Conservation (phyloP, 495 filamentous ascomycete species). For the Halenospora varia region DNA sequence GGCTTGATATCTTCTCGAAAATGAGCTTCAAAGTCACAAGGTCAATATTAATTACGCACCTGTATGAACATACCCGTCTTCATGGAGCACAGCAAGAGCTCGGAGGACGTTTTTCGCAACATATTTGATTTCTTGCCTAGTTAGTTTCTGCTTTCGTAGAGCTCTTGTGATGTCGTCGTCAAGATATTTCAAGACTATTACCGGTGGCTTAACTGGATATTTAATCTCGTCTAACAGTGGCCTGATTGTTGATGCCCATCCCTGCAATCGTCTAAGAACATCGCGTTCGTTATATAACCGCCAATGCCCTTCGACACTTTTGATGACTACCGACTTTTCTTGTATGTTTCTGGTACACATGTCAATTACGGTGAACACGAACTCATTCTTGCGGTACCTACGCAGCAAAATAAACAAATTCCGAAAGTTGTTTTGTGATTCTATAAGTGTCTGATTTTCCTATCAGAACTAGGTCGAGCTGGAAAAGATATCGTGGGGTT, state of each 20-base stretch:
- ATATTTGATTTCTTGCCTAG: slow-evolving; percentile 35
- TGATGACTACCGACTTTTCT: slow-evolving; percentile 31
- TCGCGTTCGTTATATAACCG: slow-evolving; percentile 36
- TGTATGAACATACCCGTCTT: slow-evolving; percentile 35
- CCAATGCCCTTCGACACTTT: slow-evolving; percentile 29
- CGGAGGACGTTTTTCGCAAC: slow-evolving; percentile 33
- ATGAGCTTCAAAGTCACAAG: not conserved
- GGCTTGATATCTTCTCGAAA: slow-evolving; percentile 31
- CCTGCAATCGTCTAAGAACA: slow-evolving; percentile 36
- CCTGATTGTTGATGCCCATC: slow-evolving; percentile 27
- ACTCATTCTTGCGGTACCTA: slow-evolving; percentile 13
- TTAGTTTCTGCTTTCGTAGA: slow-evolving; percentile 27
- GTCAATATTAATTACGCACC: slow-evolving; percentile 15
- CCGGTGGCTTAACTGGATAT: slow-evolving; percentile 32
- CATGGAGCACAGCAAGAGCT: slow-evolving; percentile 35
- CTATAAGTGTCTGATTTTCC: slow-evolving; percentile 6
- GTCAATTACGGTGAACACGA: not conserved
- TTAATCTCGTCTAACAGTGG: slow-evolving; percentile 37
- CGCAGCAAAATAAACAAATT: slow-evolving; percentile 32
- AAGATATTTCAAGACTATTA: slow-evolving; percentile 38
- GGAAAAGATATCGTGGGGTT: not conserved
- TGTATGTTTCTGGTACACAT: slow-evolving; percentile 25
- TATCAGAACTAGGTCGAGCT: slow-evolving; percentile 2
- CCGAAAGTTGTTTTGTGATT: slow-evolving; percentile 12
- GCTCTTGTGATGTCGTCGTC: slow-evolving; percentile 23